Evolutionary conservation across 2,329 filamentous ascomycete species (phyloP).

Genomic region (Dactylellina sp.): DNA sequence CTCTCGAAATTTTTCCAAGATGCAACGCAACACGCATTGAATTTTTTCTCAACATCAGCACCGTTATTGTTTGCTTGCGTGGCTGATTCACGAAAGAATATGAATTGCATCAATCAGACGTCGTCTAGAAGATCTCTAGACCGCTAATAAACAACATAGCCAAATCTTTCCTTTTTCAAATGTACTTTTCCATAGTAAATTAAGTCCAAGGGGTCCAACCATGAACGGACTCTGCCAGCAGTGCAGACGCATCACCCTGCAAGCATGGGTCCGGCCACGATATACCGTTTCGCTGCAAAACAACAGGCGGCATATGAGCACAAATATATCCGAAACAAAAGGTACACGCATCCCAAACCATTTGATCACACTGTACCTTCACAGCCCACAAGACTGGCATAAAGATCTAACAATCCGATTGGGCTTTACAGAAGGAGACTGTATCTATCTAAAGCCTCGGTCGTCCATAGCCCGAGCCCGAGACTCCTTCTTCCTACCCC

Average conservation of each 20-base stretch:
- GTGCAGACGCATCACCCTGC: slow-evolving; percentile 7
- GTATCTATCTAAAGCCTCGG: slow-evolving; percentile 38
- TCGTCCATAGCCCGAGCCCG: slow-evolving; percentile 14
- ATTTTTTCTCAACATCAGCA: slow-evolving; percentile 3
- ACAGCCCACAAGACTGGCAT: no score
- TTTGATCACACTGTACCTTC: no score
- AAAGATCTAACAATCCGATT: not conserved
- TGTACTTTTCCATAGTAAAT: not conserved
- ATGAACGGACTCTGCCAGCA: slow-evolving; percentile 22
- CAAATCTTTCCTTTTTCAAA: not conserved
- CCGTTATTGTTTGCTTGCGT: no score
- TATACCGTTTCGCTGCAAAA: not conserved
- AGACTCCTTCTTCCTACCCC: slow-evolving; percentile 60
- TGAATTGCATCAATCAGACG: not conserved
- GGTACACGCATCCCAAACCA: no score
- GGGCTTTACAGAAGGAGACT: slow-evolving; percentile 32
- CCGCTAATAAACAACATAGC: not conserved
- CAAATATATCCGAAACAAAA: slow-evolving; percentile 22
- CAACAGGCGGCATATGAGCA: slow-evolving; percentile 39
- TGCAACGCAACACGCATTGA: slow-evolving; percentile 50
- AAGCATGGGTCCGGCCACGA: slow-evolving; percentile 12
- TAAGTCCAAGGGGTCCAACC: not conserved
- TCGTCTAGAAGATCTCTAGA: not conserved
- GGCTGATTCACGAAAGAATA: no score
- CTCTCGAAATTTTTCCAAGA: slow-evolving; percentile 48